phyloP scores from a whole-genome alignment of 306 rosid species.

The Citrullus amarus region DNA sequence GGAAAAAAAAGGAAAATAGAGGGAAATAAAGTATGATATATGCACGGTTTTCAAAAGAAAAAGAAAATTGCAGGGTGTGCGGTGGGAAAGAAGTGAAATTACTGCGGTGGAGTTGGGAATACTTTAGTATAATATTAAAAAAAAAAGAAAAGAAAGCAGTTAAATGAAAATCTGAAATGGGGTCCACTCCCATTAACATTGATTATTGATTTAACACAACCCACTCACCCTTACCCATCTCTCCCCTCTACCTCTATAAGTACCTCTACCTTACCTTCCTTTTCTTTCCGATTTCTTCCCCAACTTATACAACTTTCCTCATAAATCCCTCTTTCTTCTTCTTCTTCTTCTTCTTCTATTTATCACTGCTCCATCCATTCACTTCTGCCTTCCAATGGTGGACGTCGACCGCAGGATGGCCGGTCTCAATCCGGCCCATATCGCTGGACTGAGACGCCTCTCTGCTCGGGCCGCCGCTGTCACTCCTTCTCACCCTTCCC shows the following conservation, averaged over 20 bases:
- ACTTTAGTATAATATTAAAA: neutral
- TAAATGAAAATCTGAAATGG: slow-evolving; percentile 3
- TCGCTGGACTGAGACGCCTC: slow-evolving; percentile 84
- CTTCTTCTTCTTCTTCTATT: neutral
- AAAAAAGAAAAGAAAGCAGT: neutral
- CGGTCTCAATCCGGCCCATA: slow-evolving; percentile 89
- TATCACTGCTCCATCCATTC: neutral
- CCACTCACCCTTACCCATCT: neutral
- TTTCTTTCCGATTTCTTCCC: neutral
- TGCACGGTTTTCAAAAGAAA: neutral
- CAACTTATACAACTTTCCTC: neutral
- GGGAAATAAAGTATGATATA: neutral
- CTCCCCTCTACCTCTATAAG: neutral
- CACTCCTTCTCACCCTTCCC: slow-evolving; percentile 41
- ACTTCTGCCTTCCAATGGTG: slow-evolving; percentile 39
- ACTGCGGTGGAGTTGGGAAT: neutral
- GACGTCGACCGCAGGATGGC: slow-evolving; percentile 96
- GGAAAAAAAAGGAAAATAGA: too few relatives aligned
- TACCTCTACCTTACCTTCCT: neutral
- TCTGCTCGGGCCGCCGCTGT: slow-evolving; percentile 87
- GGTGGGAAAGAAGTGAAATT: neutral
- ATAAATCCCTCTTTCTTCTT: too few relatives aligned
- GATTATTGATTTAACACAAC: neutral
- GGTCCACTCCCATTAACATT: neutral
- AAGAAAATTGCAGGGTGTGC: neutral